Base-by-base conservation (phyloP, 495 filamentous ascomycete genomes). In the Aspergillus nidulans region DNA sequence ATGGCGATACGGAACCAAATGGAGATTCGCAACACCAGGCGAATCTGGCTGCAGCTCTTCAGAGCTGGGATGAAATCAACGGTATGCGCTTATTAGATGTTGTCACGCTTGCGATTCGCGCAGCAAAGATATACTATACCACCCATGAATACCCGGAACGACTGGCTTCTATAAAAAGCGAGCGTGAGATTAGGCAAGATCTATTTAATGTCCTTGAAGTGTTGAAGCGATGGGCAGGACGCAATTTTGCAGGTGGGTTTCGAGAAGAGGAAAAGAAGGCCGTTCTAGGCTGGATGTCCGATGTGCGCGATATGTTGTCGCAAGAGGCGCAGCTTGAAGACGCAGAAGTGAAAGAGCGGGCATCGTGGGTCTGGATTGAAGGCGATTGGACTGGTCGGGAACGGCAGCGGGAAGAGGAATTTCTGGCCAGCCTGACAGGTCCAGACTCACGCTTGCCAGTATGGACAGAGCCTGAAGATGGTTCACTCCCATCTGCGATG, bases 61-160 rank as follows among this genome's bases (percentile, higher is more conserved):
- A 77, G 54, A 87, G 85, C 6, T 94, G 87, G 80, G 81, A 88
- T 63, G 90, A 97, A 64, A 78, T 96, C 6, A 88, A 97, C 67
- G 94, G 94, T 7, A 81, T 96, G 73, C 88, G 95, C 53, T 81
- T 98, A 36, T 75, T 97, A 32, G 94, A 97, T 63, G 82, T 96
- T 43, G 85, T 92, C 69, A 98, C 94, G 3, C 77, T 97, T 41
- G 92, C 92, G 13, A 96, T 98, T 54, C 85, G 90, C 30, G 92
- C 95, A 6, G 94, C 94, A 30, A 96, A 91, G 66, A 85, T 91
- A 41, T 98, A 97, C 73, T 97, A 97, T 70, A 95, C 91, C 6
- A 73, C 87, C 1, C 91, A 97, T 64, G 84, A 91, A 62, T 75
- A 86, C 19, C 89, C 91, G 6, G 85, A 90, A 53, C 85, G 88